Evolutionary conservation across 352 stramenopile genomes (phyloP).

Genomic region (Globisporangium nodosum): DNA sequence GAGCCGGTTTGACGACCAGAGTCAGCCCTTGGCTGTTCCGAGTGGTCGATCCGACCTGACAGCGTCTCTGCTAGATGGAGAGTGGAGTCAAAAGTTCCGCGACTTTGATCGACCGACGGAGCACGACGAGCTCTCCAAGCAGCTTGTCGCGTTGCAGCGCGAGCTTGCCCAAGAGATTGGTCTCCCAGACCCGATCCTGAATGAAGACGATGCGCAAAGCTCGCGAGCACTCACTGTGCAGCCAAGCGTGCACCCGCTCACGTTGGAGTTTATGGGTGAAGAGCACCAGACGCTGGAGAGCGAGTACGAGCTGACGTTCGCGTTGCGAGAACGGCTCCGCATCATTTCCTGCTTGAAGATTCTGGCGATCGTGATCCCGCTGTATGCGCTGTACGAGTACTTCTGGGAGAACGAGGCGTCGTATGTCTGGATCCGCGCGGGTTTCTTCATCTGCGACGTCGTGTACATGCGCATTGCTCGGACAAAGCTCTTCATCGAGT

Average conservation of each 20-base stretch:
- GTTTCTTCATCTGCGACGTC: constrained; percentile 67
- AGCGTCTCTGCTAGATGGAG: constrained; percentile 49
- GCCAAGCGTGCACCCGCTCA: constrained; percentile 66
- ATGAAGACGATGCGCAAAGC: constrained; percentile 67
- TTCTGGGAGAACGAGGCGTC: constrained; percentile 51
- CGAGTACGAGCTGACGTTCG: constrained; percentile 74
- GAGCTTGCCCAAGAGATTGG: constrained; percentile 76
- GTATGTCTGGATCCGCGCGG: constrained; percentile 61
- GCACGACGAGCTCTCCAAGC: constrained; percentile 76
- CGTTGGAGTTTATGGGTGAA: constrained; percentile 82
- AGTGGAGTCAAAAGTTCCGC: constrained; percentile 78
- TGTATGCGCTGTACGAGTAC: constrained; percentile 70
- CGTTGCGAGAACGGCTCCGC: constrained; percentile 54
- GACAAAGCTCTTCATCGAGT: constrained; percentile 63
- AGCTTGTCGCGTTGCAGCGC: constrained; percentile 57
- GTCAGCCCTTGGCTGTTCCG: constrained; percentile 6
- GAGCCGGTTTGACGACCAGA: constrained; percentile 29
- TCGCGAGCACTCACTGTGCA: constrained; percentile 58
- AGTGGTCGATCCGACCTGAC: constrained; percentile 34
- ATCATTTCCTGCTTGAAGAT: constrained; percentile 73
- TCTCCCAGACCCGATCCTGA: constrained; percentile 45
- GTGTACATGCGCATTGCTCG: constrained; percentile 62
- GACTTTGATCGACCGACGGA: constrained; percentile 75
- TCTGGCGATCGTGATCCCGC: constrained; percentile 56
- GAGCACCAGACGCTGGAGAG: constrained; percentile 68